Base-by-base conservation (phyloP, 2,329 filamentous ascomycete genomes). In the Cytospora piceicola region DNA sequence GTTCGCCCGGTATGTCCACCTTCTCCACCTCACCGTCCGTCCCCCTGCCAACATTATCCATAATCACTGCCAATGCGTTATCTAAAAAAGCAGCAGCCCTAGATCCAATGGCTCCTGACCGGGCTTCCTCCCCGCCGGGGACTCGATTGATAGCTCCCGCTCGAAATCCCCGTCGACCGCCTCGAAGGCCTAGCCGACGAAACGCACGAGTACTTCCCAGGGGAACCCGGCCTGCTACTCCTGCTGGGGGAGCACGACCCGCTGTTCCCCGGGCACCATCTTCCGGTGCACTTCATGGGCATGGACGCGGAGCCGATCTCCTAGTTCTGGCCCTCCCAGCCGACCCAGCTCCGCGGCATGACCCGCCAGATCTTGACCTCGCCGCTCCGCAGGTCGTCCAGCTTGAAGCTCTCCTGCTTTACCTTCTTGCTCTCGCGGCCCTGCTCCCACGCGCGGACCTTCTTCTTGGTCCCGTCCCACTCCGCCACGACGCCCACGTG, bases 381-480 rank as follows among this genome's bases (percentile, higher is more conserved):
- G 22, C 95, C 95, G 77, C 90, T 94, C 75, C 92, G 86, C 76
- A 99, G 75, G 79, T 99, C 95, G 54, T 94, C 93, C 68, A 99
- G 84, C 80, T 94, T 92, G 80, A 94, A 98, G 79, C 93, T 96
- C 82, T 98, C 94, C 68, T 92, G 81, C 81, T 96, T 95, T 63
- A 96, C 90, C 82, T 97, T 98, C 77, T 91, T 94, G 76, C 88
- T 94, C 81, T 98, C 94, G 17, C 94, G 83, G 0, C 94, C 94
- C 76, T 99, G 95, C 77, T 98, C 95, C 92, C 93, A 98, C 1
- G 90, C 94, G 32, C 94, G 83, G 30, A 99, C 90, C 83, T 98
- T 97, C 85, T 97, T 97, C 86, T 97, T 97, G 51, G 93, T 96
- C 3, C 95, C 95, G 76, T 99, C 95, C 95, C 95, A 99, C 76